phyloP scores from a whole-genome alignment of 139 green algal species.

The Auxenochlorella pyrenoidosa region DNA sequence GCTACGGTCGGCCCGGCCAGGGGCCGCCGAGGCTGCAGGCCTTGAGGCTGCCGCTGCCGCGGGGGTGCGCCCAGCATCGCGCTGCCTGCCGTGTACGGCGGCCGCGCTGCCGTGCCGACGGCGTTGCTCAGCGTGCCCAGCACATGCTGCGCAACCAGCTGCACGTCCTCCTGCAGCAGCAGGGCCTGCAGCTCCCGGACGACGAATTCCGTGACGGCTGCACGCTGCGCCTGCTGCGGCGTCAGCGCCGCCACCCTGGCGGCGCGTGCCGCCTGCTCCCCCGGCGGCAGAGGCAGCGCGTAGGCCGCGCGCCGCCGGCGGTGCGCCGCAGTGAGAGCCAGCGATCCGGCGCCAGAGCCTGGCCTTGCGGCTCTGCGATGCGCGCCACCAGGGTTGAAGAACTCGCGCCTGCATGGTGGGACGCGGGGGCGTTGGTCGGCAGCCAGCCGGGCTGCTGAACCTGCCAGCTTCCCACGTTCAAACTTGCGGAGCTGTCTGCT shows the following conservation, averaged over 20 bases:
- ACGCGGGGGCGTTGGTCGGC: neutral
- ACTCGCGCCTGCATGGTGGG: neutral
- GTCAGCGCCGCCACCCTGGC: neutral
- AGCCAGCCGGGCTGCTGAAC: neutral
- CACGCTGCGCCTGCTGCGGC: neutral
- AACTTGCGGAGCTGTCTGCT: neutral
- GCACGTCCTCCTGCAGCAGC: constrained; percentile 41
- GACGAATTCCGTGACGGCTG: constrained; percentile 21
- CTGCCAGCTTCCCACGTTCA: neutral
- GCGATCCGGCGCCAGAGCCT: neutral
- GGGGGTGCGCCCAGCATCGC: neutral
- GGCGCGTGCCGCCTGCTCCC: neutral
- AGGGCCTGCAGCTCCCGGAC: constrained; percentile 48
- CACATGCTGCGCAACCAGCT: constrained; percentile 36
- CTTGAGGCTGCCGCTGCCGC: neutral
- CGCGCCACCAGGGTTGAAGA: neutral
- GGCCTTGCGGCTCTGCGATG: neutral
- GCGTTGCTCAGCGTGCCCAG: constrained; percentile 35
- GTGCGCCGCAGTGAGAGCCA: constrained; percentile 33
- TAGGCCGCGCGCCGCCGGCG: constrained; percentile 39
- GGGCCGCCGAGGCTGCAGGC: neutral
- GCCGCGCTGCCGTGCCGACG: neutral
- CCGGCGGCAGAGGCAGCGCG: neutral
- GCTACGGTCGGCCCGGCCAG: neutral
- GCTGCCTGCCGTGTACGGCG: too few relatives aligned